A percentile compares a stretch with the other conserved stretches of the same genome.
Evolutionary conservation across 164 flowering plant species (phyloP).

Genomic region (Vitis riparia): DNA sequence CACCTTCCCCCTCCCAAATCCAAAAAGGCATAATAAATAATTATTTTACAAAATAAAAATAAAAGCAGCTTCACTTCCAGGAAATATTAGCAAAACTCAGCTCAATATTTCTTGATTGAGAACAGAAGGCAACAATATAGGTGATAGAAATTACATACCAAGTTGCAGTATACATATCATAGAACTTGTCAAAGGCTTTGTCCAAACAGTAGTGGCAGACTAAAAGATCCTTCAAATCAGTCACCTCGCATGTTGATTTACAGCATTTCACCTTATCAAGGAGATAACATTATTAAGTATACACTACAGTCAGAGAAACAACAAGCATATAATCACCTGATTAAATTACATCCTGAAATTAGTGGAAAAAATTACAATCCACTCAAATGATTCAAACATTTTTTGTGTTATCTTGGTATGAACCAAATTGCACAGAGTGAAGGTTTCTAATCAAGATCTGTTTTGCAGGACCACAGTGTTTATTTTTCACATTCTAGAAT

Average conservation of each 20-base stretch:
- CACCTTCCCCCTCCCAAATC: too few relatives aligned
- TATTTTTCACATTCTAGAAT: too few relatives aligned
- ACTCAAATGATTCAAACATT: too few relatives aligned
- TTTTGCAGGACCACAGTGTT: too few relatives aligned
- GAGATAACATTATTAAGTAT: background rate
- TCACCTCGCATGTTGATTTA: slow-evolving; percentile 80
- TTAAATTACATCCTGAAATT: background rate
- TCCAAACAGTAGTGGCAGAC: slow-evolving; percentile 78
- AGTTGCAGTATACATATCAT: slow-evolving; percentile 80
- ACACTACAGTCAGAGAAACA: background rate
- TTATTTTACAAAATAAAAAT: too few relatives aligned
- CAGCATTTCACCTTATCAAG: slow-evolving; percentile 81
- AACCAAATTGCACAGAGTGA: too few relatives aligned
- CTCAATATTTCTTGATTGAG: background rate
- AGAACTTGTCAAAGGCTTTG: slow-evolving; percentile 91
- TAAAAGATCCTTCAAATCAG: slow-evolving; percentile 78
- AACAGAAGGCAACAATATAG: background rate
- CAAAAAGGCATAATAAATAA: too few relatives aligned
- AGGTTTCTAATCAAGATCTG: too few relatives aligned
- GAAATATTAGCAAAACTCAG: too few relatives aligned
- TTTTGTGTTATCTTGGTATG: too few relatives aligned
- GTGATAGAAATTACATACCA: slow-evolving; percentile 49
- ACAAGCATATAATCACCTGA: background rate
- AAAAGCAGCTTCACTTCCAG: too few relatives aligned
- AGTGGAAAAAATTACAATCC: too few relatives aligned